These are phyloP conservation scores for Coelastrella sp. DNA, from an alignment of 139 green algal species.

Conservation along the genomic window DNA sequence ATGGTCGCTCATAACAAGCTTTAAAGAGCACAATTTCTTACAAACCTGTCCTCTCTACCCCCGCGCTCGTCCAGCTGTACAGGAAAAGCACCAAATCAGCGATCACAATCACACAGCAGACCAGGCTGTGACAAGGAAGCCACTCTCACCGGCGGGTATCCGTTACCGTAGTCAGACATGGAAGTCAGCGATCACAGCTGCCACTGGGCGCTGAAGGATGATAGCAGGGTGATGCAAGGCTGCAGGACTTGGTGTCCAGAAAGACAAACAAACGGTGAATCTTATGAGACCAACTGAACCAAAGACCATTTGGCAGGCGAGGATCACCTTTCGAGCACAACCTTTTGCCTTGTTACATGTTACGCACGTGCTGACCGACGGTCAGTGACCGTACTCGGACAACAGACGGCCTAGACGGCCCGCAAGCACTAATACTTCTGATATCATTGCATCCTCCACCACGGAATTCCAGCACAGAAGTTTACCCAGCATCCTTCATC, in stretches of 20 bases:
- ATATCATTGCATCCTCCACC: constrained; percentile 11
- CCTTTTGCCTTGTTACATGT: no score
- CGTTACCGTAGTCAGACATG: not conserved
- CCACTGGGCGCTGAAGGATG: not conserved
- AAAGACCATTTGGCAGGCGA: no score
- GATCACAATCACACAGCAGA: not conserved
- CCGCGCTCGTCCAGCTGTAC: not conserved
- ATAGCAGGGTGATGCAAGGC: no score
- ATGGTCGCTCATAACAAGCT: not conserved
- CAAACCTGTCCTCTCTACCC: not conserved
- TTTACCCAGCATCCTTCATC: constrained; percentile 10
- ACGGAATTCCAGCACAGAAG: constrained; percentile 7
- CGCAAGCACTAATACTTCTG: no score
- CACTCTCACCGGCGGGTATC: not conserved
- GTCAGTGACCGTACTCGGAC: no score
- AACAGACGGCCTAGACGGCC: no score
- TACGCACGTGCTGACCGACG: no score
- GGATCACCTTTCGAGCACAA: no score
- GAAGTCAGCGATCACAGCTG: not conserved
- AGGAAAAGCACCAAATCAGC: not conserved
- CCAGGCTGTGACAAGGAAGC: not conserved
- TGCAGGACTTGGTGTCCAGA: no score
- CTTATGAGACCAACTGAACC: no score
- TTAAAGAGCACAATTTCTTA: not conserved
- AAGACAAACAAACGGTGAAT: no score